phyloP scores from a whole-genome alignment of 1,139 yeast species.

The Magnusiomyces tetraspermus region DNA sequence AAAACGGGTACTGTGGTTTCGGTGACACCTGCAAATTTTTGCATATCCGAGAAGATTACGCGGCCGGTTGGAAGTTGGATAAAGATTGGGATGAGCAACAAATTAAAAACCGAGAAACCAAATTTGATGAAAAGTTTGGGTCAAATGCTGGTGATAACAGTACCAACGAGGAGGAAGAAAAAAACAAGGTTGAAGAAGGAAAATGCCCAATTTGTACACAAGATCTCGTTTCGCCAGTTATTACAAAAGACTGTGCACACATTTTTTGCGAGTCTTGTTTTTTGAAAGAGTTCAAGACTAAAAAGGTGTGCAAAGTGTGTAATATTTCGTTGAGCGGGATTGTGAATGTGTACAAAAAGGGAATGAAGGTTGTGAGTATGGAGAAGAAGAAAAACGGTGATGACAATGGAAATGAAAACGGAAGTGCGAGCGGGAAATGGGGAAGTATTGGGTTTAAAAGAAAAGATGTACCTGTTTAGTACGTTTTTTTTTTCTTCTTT shows the following conservation, averaged over 20 bases:
- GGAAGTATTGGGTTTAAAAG: neutral
- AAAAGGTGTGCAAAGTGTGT: slow-evolving; percentile 49
- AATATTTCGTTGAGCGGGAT: slow-evolving; percentile 15
- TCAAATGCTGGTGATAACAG: slow-evolving; percentile 8
- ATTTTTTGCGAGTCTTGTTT: slow-evolving; percentile 60
- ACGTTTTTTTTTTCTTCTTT: too few relatives aligned
- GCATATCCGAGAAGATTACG: slow-evolving; percentile 81
- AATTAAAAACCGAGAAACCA: slow-evolving; percentile 13
- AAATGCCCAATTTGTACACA: slow-evolving; percentile 51
- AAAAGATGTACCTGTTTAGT: neutral
- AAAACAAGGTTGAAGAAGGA: slow-evolving; percentile 12
- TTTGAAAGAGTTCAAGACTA: slow-evolving; percentile 40
- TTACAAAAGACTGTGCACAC: slow-evolving; percentile 52
- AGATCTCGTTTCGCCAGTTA: slow-evolving; percentile 50
- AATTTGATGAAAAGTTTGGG: slow-evolving; percentile 1
- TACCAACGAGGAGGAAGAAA: slow-evolving; percentile 14
- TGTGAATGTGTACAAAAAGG: neutral
- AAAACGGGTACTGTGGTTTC: slow-evolving; percentile 92
- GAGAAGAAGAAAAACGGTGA: neutral
- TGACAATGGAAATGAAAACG: too few relatives aligned
- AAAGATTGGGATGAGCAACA: slow-evolving; percentile 58
- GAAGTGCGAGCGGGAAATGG: too few relatives aligned
- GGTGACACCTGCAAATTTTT: slow-evolving; percentile 97
- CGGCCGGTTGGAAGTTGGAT: slow-evolving; percentile 57
- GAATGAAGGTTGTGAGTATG: neutral